Base-by-base conservation (phyloP, 2,329 filamentous ascomycete genomes). In the Hymenoscyphus fraxineus region DNA sequence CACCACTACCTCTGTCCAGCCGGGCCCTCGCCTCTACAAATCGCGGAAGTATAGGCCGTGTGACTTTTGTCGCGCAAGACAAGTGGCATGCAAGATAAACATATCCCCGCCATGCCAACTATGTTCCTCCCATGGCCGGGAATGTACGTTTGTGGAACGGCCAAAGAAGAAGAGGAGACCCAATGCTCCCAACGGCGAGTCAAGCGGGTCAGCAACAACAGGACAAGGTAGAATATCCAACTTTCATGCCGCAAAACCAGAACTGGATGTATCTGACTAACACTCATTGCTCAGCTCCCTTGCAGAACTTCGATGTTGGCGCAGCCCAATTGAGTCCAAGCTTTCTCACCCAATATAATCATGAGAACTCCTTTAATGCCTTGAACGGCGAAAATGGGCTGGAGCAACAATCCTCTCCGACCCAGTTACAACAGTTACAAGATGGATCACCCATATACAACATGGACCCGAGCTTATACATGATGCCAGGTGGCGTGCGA, bases 41-140 rank as follows among this genome's bases (percentile, higher is more conserved):
- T 71, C 70, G 32, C 63, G 73, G 32, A 75, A 75, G 57, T 73
- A 73, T 61, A 73, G 79, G 47, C 79, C 79, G 4, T 81, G 79
- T 70, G 79, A 81, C 67, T 80, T 80, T 68, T 81, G 79, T 66
- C 75, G 78, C 12, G 78, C 77, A 19, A 76, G 79, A 64, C 79
- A 80, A 67, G 77, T 79, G 0, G 79, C 79, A 10, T 81, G 79
- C 67, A 78, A 79, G 63, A 77, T 80, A 55, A 78, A 80, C 31
- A 70, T 66, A 9, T 67, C 73, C 15, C 79, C 79, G 16, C 79
- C 79, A 6, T 81, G 79, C 65, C 76, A 78, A 61, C 70, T 80
- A 9, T 81, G 79, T 63, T 71, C 76, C n/a, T 73, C 77, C 9
- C 78, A 80, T 65, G 75, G 75, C 65, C 77, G 76, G 41, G 74